Base-by-base conservation (phyloP, 768 basidiomycete species). In the Trametes coccinea region DNA sequence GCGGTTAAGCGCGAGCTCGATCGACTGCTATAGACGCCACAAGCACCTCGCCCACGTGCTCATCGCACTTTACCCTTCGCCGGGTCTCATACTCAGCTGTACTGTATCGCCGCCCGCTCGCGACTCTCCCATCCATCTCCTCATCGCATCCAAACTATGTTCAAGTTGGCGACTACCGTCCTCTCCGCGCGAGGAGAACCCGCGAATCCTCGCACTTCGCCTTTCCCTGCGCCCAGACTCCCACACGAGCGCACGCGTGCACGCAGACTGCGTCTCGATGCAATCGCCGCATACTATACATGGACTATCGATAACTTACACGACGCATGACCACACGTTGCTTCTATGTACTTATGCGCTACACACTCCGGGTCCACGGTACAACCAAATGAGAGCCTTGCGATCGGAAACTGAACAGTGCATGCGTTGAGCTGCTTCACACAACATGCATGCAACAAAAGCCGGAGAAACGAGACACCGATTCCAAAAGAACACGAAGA, bases 31-130 rank as follows among this genome's bases (percentile, higher is more conserved):
- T 56, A 59, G 57, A 59, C 56, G 41, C 40, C 54, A 59, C 52
- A 48, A 53, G 53, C 49, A 59, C 16, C 30, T 52, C 62, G 39
- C 56, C 58, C 62, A 64, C 62, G 62, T 64, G 62, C 58, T 47
- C 33, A 34, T 43, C 39, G 40, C 41, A 22, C 17, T n/a, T 31
- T 41, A 22, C 50, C 22, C 45, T 30, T n/a, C 46, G 10, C 22
- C 53, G 62, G 57, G 52, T 55, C 62, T 59, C 62, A 39, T 45
- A 22, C 22, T 22, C 22, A 22, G 22, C 22, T 22, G 22, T 22
- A 22, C 22, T 22, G 22, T 22, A 49, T 60, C 49, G 53, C 62
- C 58, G 62, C 62, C 54, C 58, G 44, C 30, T 11, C 11, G 34
- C 6, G 5, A 37, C 34, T 37, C 34, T 11, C 34, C 11, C 34